Conservation (phyloP, 352 stramenopile genomes). For the Elongisporangium senticosum region DNA sequence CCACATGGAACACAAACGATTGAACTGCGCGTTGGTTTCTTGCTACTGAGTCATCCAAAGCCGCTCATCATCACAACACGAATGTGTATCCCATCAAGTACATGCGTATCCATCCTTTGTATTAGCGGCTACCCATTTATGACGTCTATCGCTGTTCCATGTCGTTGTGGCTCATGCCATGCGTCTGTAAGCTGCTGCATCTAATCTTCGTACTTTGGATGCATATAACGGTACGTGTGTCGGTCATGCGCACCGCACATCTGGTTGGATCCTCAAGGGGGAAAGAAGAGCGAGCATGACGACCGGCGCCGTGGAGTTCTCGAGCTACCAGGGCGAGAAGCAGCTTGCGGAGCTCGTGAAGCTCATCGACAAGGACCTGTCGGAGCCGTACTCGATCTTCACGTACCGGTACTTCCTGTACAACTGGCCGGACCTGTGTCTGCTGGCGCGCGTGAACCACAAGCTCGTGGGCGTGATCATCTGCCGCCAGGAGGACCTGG, state of each 20-base stretch:
- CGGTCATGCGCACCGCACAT: background rate
- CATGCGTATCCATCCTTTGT: no score
- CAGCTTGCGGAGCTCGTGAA: constrained; percentile 89
- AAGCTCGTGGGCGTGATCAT: constrained; percentile 91
- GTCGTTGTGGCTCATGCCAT: no score
- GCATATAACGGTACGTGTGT: background rate
- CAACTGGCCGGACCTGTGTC: constrained; percentile 91
- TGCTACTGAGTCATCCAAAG: background rate
- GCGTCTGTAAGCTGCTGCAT: no score
- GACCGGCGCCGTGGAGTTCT: constrained; percentile 34
- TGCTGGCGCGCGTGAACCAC: constrained; percentile 79
- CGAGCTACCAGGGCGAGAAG: constrained; percentile 81
- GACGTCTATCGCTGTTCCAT: no score
- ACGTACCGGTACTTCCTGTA: constrained; percentile 97
- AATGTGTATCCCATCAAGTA: background rate
- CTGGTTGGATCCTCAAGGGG: background rate
- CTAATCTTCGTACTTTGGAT: background rate
- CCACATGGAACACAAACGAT: background rate
- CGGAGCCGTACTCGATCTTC: constrained; percentile 94
- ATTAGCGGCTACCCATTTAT: no score
- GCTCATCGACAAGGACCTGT: constrained; percentile 93
- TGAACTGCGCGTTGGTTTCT: background rate
- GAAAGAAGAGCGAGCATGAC: background rate
- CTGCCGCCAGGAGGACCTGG: constrained; percentile 85
- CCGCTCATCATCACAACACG: background rate